These are phyloP conservation scores for Naganishia sp. DNA, from an alignment of 1,284 basidiomycete genomes.

Conservation along the genomic window DNA sequence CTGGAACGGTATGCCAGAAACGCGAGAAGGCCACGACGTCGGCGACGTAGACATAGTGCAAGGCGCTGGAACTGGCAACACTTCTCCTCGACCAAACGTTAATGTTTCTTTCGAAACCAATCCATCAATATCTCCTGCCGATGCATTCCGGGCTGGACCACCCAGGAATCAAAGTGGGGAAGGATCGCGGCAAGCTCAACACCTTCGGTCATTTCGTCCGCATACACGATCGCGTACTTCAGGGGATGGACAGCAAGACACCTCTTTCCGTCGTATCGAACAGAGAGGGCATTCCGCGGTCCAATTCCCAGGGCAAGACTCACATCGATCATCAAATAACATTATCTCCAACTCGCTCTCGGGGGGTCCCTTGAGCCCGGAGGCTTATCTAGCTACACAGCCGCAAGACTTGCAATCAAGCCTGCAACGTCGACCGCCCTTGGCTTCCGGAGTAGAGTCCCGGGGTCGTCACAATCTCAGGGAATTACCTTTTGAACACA, in stretches of 20 bases:
- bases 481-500: constrained; percentile 25
- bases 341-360: not conserved
- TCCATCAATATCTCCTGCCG: constrained; percentile 9
- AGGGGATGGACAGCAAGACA: not conserved
- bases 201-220: constrained; percentile 7
- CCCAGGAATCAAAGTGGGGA: not conserved
- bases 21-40: not conserved
- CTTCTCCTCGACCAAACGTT: constrained; percentile 6
- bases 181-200: constrained; percentile 6
- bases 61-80: not conserved
- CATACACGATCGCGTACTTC: constrained; percentile 6
- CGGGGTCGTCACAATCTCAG: not conserved
- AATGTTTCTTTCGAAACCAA: constrained; percentile 10
- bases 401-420: not conserved
- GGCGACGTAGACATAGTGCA: not conserved
- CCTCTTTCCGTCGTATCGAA: not conserved
- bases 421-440: not conserved
- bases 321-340: not conserved
- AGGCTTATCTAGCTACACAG: not conserved
- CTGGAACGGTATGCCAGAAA: constrained; percentile 8
- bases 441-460: not conserved
- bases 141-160: constrained; percentile 8
- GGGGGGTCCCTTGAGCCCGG: not conserved
- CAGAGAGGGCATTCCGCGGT: not conserved
- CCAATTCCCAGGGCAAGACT: not conserved